Evolutionary conservation across 352 stramenopile genomes (phyloP).

Genomic region (Thalassiosira hispida): DNA sequence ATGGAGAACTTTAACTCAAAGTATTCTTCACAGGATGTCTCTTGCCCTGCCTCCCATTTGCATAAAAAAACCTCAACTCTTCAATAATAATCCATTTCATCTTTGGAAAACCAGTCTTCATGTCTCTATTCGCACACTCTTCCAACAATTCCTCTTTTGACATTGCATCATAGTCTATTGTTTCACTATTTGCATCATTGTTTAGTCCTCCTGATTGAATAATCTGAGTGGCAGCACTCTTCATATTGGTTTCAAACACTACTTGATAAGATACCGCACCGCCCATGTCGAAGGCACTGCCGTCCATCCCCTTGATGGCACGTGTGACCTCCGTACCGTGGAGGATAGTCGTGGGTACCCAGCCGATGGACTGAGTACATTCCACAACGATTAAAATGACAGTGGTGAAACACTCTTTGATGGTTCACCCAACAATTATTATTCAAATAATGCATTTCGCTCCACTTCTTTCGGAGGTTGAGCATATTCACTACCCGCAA

Average conservation of each 20-base stretch:
- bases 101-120: slow-evolving; percentile 42
- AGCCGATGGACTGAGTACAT: slow-evolving; percentile 15
- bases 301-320: slow-evolving; percentile 34
- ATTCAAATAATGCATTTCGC: slow-evolving; percentile 16
- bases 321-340: slow-evolving; percentile 25
- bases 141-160: slow-evolving; percentile 47
- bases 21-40: slow-evolving; percentile 57
- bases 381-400: slow-evolving; percentile 34
- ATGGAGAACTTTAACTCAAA: too few relatives aligned
- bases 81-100: slow-evolving; percentile 58
- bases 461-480: slow-evolving; percentile 26
- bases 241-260: slow-evolving; percentile 6
- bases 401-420: slow-evolving; percentile 3
- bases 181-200: neutral
- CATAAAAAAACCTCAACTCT: slow-evolving; percentile 52
- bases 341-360: slow-evolving; percentile 39
- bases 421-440: slow-evolving; percentile 5
- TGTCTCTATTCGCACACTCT: slow-evolving; percentile 26
- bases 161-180: slow-evolving; percentile 50
- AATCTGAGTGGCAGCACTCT: slow-evolving; percentile 9
- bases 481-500: neutral
- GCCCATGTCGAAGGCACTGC: slow-evolving; percentile 29
- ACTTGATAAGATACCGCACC: slow-evolving; percentile 21
- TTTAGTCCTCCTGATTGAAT: neutral
- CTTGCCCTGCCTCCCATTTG: slow-evolving; percentile 38